Evolutionary conservation across 768 basidiomycete species (phyloP), one percentile per base, ranked within the genome.

Genomic region (Tricholoma terreum): DNA sequence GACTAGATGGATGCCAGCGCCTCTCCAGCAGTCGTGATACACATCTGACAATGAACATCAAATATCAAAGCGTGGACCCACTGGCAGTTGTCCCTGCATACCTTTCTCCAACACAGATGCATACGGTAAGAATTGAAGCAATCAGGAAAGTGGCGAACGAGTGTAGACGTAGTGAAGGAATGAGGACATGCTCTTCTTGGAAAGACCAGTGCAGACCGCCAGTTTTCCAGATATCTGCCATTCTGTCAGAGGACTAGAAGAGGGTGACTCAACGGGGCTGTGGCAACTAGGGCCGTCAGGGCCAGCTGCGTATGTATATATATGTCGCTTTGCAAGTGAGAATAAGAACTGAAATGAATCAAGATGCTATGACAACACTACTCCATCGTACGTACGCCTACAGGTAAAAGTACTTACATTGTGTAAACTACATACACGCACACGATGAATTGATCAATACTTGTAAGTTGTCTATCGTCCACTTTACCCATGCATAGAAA

Each of bases 31-130:
- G 69, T 24, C 78, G 78, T 1, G 84, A 79, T 12, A 87, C 58
- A 10, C 80, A 61, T 59, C 87, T 88, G 55, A 46, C 35, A 35
- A 19, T 22, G 40, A 30, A 50, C 50, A 33, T 30, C 17, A 52
- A 30, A n/a, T 58, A 42, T 46, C 46, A 56, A 38, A 42, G 42
- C 4, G 3, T 35, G 34, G 30, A 30, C n/a, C n/a, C n/a, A n/a
- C n/a, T 17, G 6, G 4, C 9, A n/a, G n/a, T n/a, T n/a, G 12
- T 15, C n/a, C 42, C 6, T n/a, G 67, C 69, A 52, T 57, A 87
- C 87, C 88, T 78, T 71, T 90, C 88, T 0, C 62, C 56, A 15
- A 80, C 62, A 65, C 88, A 89, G 43, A 89, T 63, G 8, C 58
- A 38, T 4, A 72, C 49, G 4, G 81, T 77, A 15, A 89, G 40